These are phyloP conservation scores for Lactarius pseudohatsudake DNA, from an alignment of 768 basidiomycete genomes.

Conservation along the genomic window DNA sequence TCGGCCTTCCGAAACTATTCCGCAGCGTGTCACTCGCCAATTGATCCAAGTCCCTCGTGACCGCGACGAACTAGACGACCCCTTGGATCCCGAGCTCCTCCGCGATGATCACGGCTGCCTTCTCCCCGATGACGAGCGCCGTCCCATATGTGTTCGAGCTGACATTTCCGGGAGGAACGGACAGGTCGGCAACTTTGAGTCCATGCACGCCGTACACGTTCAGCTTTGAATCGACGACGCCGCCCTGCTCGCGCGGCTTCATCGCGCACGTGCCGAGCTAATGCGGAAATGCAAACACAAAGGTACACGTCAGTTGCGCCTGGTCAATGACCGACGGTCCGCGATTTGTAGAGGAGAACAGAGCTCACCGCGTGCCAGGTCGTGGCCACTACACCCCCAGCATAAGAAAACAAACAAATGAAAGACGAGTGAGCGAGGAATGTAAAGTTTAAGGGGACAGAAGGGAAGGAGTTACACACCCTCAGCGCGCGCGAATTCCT, in stretches of 20 bases:
- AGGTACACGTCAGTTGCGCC: background rate
- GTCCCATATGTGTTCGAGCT: conserved; percentile 45
- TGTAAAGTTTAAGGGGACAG: too few relatives aligned
- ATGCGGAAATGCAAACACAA: background rate
- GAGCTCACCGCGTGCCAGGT: conserved; percentile 37
- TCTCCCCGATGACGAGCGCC: conserved; percentile 52
- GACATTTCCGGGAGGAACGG: conserved; percentile 41
- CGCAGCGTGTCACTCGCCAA: too few relatives aligned
- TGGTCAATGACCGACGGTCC: background rate
- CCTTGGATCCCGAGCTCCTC: conserved; percentile 43
- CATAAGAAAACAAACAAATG: background rate
- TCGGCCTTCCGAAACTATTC: too few relatives aligned
- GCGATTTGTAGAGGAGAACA: background rate
- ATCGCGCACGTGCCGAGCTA: conserved; percentile 64
- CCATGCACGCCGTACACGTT: conserved; percentile 60
- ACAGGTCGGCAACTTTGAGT: conserved; percentile 53
- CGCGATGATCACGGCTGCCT: conserved; percentile 56
- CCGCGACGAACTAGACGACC: background rate
- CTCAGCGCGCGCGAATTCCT: conserved; percentile 30
- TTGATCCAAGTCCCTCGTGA: background rate
- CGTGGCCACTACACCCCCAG: conserved; percentile 31
- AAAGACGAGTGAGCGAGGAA: background rate
- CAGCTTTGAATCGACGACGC: conserved; percentile 58
- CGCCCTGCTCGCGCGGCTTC: conserved; percentile 55
- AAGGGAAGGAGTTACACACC: background rate